Percentiles rank a stretch among this genome's conserved stretches.
phyloP scores from a whole-genome alignment of 1,139 yeast genomes.

The Scheffersomyces parashehatae region DNA sequence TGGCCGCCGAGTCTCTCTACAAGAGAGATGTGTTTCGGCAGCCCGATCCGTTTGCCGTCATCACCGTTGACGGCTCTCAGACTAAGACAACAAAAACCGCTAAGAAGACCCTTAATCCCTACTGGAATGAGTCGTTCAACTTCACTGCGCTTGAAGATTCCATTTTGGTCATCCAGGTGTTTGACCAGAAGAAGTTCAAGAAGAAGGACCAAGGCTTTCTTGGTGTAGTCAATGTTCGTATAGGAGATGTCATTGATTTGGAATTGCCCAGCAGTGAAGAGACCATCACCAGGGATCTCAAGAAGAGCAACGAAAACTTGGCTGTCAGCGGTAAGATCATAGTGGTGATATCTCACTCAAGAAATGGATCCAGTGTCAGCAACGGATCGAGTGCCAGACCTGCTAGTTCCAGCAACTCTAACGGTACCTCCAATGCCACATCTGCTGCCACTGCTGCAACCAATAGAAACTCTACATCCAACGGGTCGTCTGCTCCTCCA shows the following conservation, averaged over 20 bases:
- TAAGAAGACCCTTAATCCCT: slow-evolving; percentile 91
- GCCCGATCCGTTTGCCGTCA: slow-evolving; percentile 97
- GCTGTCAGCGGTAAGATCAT: slow-evolving; percentile 92
- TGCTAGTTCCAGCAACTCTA: slow-evolving; percentile 9
- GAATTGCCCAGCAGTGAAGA: slow-evolving; percentile 63
- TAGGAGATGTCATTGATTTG: slow-evolving; percentile 86
- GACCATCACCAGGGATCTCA: slow-evolving; percentile 89
- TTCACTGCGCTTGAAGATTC: slow-evolving; percentile 78
- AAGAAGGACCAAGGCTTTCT: slow-evolving; percentile 98
- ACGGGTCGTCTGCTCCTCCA: slow-evolving; percentile 4
- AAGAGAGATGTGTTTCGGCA: slow-evolving; percentile 93
- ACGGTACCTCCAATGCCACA: slow-evolving; percentile 13
- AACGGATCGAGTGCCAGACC: background rate
- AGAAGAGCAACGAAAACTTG: slow-evolving; percentile 86
- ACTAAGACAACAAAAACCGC: slow-evolving; percentile 94
- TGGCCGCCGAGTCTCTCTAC: slow-evolving; percentile 94
- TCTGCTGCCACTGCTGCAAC: slow-evolving; percentile 10
- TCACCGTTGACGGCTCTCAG: slow-evolving; percentile 95
- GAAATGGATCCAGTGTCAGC: background rate
- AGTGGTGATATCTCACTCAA: slow-evolving; percentile 59
- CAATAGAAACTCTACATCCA: background rate
- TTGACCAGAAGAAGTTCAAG: slow-evolving; percentile 95
- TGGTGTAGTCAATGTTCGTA: slow-evolving; percentile 90
- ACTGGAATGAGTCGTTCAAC: slow-evolving; percentile 94
- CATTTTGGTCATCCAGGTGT: slow-evolving; percentile 87